Evolutionary conservation across 2,329 filamentous ascomycete genomes (phyloP), one percentile per base, ranked within the genome.

Genomic region (Hymenoscyphus linearis): DNA sequence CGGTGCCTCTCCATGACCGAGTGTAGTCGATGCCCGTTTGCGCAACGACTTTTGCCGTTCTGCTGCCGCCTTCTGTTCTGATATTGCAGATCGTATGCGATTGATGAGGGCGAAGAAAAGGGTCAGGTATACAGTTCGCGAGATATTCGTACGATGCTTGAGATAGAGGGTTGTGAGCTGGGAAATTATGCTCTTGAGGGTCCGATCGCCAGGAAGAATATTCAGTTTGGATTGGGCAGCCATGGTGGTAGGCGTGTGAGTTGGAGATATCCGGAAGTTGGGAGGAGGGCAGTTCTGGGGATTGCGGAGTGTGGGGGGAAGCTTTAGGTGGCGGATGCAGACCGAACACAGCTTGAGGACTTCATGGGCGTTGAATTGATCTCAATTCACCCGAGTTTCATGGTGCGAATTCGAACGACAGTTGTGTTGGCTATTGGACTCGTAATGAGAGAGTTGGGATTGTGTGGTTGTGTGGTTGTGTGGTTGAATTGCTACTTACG

Each of bases 1-100:
- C 14, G 66, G 67, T 63, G 66, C 71, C 66, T 70, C 71, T 57
- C 65, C 69, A 35, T 70, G 66, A 1, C 67, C 66, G 67, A 68
- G 71, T 71, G 73, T 82, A 67, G 74, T 85, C 70, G 76, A 82
- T 71, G 72, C 85, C 75, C 73, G 82, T 36, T 75, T 76, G 65
- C 81, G 78, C 68, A 80, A 76, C 67, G 85, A 83, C 5, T 85
- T 84, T 62, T 90, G 86, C 64, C 88, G 85, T 58, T 79, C 79
- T 1, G 89, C 88, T 2, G 91, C 90, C 16, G 90, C 90, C 75
- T 96, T 96, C 75, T 98, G 95, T 74, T 97, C 93, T 62, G 89
- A 87, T 72, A 98, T 88, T 69, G 93, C 93, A 83, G 91, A 87
- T 69, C 93, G 91, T 59, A 98, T 87, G 70, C 95, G 91, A 75